Base-by-base conservation (phyloP, 2,329 filamentous ascomycete genomes). In the Scopulariopsis brevicaulis region DNA sequence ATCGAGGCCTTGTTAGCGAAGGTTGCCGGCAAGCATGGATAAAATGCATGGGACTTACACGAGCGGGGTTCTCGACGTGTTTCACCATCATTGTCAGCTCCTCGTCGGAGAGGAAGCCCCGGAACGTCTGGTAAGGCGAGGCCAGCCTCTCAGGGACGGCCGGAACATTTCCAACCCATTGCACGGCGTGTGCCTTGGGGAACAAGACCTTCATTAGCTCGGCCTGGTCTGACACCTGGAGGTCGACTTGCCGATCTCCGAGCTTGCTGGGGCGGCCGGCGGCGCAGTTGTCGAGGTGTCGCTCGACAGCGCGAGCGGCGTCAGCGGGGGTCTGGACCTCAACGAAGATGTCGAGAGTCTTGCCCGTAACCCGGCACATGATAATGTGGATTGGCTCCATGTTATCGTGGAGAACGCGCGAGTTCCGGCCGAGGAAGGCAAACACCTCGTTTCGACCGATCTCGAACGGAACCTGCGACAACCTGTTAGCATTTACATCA, bases 11-110 rank as follows among this genome's bases (percentile, higher is more conserved):
- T 24, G 20, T 20, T 22, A 50, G n/a, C 20, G 11, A 22, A 2
- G 6, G 20, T 24, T 50, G 11, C n/a, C n/a, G 8, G 4, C 60
- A 37, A 63, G 50, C 37, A 32, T 59, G 50, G 28, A 61, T 24
- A 4, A 32, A 32, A 4, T 8, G 28, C 28, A 55, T 20, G 22
- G 6, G 22, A 77, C 81, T 73, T 72, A 85, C 83, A n/a, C 83
- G 78, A 59, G 80, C 74, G 2, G 82, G 80, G 2, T 77, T 74
- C 64, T 86, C 82, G 3, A 82, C 80, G 65, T 85, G 82, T 70
- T 85, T 85, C 58, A 79, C 72, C 11, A 86, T 73, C 79, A 85
- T 81, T 0, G 77, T 74, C 73, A 86, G 76, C 68, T 87, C 83
- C 66, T 87, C 84, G 28, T 75, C 74, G 0, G 77, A 78, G 35